phyloP scores from a whole-genome alignment of 2,329 filamentous ascomycete species.

The Fusarium chuoi region DNA sequence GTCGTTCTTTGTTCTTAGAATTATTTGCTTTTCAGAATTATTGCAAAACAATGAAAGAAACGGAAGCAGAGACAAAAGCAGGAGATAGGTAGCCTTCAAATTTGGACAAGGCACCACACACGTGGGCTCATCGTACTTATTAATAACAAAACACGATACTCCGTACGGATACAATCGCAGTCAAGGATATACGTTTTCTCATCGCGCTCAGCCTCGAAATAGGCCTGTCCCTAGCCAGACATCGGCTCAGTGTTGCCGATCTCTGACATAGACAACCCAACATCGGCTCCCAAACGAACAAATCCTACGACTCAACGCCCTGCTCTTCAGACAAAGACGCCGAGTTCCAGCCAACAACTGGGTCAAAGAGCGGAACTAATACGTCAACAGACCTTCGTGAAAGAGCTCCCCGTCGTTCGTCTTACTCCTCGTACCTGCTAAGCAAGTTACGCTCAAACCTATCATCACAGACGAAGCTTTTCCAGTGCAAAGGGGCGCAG shows the following conservation, averaged over 20 bases:
- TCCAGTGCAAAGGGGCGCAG: neutral
- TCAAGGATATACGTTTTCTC: conserved; percentile 22
- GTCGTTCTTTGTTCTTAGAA: neutral
- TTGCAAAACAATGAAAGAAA: neutral
- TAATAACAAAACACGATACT: conserved; percentile 6
- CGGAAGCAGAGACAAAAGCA: neutral
- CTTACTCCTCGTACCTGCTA: conserved; percentile 17
- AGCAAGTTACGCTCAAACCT: conserved; percentile 9
- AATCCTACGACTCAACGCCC: conserved; percentile 4
- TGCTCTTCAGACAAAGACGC: conserved; percentile 6
- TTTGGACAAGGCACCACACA: neutral
- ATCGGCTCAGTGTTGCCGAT: conserved; percentile 25
- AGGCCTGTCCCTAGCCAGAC: conserved; percentile 11
- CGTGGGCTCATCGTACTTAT: conserved; percentile 18
- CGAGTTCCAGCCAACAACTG: conserved; percentile 1
- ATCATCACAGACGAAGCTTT: conserved; percentile 21
- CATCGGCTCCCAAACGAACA: neutral
- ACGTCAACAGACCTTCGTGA: neutral
- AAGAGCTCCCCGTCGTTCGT: neutral
- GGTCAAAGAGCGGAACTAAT: neutral
- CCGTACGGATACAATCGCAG: neutral
- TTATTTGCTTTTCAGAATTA: neutral
- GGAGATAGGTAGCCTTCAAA: neutral
- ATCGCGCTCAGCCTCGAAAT: conserved; percentile 25
- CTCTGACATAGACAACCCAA: conserved; percentile 3